Base-by-base conservation (phyloP, 139 green algal genomes). In the Eudorina sp. region DNA sequence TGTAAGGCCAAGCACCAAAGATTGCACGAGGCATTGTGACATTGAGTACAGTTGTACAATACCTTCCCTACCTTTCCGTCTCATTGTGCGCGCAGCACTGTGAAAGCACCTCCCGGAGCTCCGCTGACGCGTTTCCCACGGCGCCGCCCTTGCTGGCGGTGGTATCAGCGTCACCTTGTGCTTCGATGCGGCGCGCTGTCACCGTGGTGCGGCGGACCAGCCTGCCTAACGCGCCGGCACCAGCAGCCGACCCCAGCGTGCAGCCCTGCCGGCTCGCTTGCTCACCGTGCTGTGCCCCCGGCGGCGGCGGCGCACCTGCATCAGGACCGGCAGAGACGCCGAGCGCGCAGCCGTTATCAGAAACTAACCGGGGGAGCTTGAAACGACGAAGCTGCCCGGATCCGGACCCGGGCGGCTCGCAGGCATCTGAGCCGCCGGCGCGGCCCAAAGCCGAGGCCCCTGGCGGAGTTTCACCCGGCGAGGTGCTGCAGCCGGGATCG, bases 51-150 rank as follows among this genome's bases (percentile, higher is more conserved):
- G n/a, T n/a, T n/a, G n/a, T n/a, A n/a, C n/a, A n/a, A n/a, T n/a
- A n/a, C n/a, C n/a, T n/a, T n/a, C n/a, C n/a, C n/a, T n/a, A n/a
- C n/a, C n/a, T n/a, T n/a, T n/a, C n/a, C n/a, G n/a, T n/a, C n/a
- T n/a, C n/a, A n/a, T n/a, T n/a, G n/a, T n/a, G n/a, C n/a, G 36
- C 19, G n/a, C 36, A 85, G 78, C 78, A 85, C 58, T 85, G 78
- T 40, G 78, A 74, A 0, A 74, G 55, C 55, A 70, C 55, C 38
- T 58, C 78, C 0, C 36, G 77, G 36, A 84, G 48, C 23, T 9
- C 34, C 34, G 4, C 51, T n/a, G 73, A 81, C 23, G 11, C 3
- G 23, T 45, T 62, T 8, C 45, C 73, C 0, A 43, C 73, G 2
- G 45, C 73, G 45, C 73, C 45, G n/a, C 73, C 73, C 34, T 4